Conservation (phyloP, 2,329 filamentous ascomycete genomes). For the Colletotrichum simmondsii region DNA sequence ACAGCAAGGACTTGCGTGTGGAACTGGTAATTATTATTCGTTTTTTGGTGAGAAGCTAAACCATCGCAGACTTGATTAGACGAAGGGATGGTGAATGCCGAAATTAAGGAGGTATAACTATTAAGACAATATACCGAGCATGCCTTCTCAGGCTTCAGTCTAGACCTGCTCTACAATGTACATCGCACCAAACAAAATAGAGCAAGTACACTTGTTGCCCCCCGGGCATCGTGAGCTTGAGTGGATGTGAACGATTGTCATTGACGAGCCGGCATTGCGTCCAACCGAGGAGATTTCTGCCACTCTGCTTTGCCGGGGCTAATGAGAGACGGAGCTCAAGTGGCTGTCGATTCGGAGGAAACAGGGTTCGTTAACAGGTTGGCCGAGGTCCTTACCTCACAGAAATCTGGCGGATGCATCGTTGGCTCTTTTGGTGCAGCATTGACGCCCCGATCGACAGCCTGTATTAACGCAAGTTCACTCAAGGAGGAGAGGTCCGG, state of each 20-base stretch:
- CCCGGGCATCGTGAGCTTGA: background rate
- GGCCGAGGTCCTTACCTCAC: conserved; percentile 12
- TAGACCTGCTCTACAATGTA: no score
- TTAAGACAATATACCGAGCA: background rate
- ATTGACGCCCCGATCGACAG: background rate
- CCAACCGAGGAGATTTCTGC: no score
- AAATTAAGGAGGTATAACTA: background rate
- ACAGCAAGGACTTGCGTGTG: background rate
- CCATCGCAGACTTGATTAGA: background rate
- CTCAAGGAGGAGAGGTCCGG: background rate
- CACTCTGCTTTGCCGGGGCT: background rate
- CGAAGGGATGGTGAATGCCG: background rate
- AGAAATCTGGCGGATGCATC: background rate
- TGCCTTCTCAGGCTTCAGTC: no score
- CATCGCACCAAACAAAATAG: background rate
- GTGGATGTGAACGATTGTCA: no score
- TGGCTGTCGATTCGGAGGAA: conserved; percentile 17
- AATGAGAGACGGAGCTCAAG: background rate
- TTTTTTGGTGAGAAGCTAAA: background rate
- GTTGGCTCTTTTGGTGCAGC: background rate
- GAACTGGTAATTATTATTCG: background rate
- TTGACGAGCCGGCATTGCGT: no score
- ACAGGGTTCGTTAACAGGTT: background rate
- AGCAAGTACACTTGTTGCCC: background rate
- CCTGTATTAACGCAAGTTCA: background rate